phyloP scores from a whole-genome alignment of 768 basidiomycete species.

The Lentinula detonsa region DNA sequence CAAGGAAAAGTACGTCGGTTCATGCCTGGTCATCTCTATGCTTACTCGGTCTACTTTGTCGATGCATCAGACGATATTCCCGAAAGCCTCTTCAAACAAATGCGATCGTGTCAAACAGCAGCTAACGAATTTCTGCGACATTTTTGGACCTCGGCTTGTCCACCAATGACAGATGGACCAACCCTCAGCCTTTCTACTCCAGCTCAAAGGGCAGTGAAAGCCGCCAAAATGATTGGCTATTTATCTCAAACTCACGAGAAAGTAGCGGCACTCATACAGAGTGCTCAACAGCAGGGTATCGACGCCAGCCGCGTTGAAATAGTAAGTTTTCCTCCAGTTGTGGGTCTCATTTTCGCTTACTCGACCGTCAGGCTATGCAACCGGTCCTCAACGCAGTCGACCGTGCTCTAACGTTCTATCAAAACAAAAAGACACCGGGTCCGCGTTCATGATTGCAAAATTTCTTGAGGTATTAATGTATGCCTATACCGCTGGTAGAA shows the following conservation, averaged over 20 bases:
- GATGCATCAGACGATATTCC: conserved; percentile 65
- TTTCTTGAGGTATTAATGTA: conserved; percentile 1
- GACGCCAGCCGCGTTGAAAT: conserved; percentile 57
- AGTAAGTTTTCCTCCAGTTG: conserved; percentile 34
- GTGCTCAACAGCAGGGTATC: conserved; percentile 54
- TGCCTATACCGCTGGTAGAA: not conserved
- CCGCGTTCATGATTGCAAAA: not conserved
- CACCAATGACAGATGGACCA: conserved; percentile 55
- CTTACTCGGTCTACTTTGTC: not conserved
- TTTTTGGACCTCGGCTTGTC: conserved; percentile 88
- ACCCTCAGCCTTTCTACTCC: conserved; percentile 46
- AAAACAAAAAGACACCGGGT: conserved; percentile 29
- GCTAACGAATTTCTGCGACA: conserved; percentile 96
- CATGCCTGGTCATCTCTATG: not conserved
- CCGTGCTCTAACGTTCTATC: conserved; percentile 61
- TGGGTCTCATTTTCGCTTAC: not conserved
- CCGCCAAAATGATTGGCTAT: conserved; percentile 84
- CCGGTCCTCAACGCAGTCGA: conserved; percentile 69
- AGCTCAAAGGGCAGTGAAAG: conserved; percentile 70
- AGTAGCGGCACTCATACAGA: conserved; percentile 67
- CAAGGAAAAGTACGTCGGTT: conserved; percentile 50
- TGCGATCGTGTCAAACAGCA: conserved; percentile 87
- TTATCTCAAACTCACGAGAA: conserved; percentile 77
- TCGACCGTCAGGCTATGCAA: conserved; percentile 57
- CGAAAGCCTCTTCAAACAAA: conserved; percentile 68